Evolutionary conservation across 1,284 basidiomycete genomes (phyloP), one percentile per base, ranked within the genome.

Genomic region (Meira nashicola): DNA sequence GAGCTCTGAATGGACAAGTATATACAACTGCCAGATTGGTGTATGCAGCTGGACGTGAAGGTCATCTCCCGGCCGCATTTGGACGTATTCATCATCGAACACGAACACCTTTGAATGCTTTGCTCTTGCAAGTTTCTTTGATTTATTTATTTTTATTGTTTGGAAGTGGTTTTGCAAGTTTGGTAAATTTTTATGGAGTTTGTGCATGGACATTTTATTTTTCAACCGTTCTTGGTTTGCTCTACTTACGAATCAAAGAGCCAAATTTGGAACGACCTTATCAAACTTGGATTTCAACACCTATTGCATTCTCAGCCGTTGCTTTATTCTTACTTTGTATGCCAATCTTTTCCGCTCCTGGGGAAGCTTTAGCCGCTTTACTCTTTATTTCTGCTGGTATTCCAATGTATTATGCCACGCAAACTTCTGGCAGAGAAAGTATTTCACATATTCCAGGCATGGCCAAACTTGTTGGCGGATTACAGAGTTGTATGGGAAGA

Each of bases 311-410:
- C 79, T 94, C 92, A 67, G 86, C 84, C 7, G 90, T 92, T 72
- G 90, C 92, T 1, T 80, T 95, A 61, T 97, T 97, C 80, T 82
- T 98, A 54, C 81, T 99, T 5, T 87, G 89, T 70, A 96, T 98
- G 90, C 93, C 93, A 2, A 84, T 95, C 55, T 89, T 95, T 60
- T 92, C 92, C 1, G 92, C 93, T 14, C 95, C 94, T 0, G 79
- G 88, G 23, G 89, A 96, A 78, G 91, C 1, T 92, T 33, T 74
- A 10, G 71, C 72, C 0, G 73, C 73, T 10, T 49, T 73, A 43
- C 39, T 57, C 10, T 76, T 74, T 57, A 73, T 74, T 21, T 57
- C 47, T 0, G 65, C 65, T 0, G 75, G 75, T 2, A 61, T 72
- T 25, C 75, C 72, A 2, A 62, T 76, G 19, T 76, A 76, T 43